phyloP scores from a whole-genome alignment of 2,329 filamentous ascomycete species.

The Penicillium sp. region DNA sequence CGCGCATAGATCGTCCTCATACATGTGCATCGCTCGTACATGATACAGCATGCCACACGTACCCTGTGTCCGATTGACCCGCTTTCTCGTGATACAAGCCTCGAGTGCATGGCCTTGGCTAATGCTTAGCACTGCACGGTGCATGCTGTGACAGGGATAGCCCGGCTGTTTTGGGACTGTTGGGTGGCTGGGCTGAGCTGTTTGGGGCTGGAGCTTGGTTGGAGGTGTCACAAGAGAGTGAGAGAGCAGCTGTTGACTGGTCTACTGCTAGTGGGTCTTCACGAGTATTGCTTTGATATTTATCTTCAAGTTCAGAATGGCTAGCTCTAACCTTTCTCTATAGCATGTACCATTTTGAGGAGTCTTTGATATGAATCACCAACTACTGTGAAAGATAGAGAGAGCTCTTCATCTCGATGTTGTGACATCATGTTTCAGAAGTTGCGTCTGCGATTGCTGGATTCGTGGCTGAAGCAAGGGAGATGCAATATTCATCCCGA shows the following conservation, averaged over 20 bases:
- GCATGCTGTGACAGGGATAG: background rate
- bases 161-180: background rate
- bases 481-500: conserved; percentile 1
- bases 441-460: conserved; percentile 1
- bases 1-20: conserved; percentile 7
- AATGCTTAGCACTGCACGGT: conserved; percentile 23
- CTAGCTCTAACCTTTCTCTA: too few species aligned
- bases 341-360: too few species aligned
- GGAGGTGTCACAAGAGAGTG: background rate
- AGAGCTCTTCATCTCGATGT: too few species aligned
- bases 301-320: too few species aligned
- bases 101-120: conserved; percentile 20
- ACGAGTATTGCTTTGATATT: background rate
- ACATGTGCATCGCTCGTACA: conserved; percentile 6
- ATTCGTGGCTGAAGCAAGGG: conserved; percentile 14
- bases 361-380: too few species aligned
- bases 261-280: background rate
- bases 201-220: background rate
- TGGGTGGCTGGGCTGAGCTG: background rate
- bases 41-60: conserved; percentile 8
- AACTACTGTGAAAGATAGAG: too few species aligned
- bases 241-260: background rate
- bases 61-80: conserved; percentile 1
- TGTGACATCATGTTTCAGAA: background rate
- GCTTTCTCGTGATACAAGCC: conserved; percentile 17